Percentiles rank a stretch among this genome's conserved stretches.
These are phyloP conservation scores for Cronartium quercuum DNA, from an alignment of 1,284 basidiomycete species.

Conservation along the genomic window DNA sequence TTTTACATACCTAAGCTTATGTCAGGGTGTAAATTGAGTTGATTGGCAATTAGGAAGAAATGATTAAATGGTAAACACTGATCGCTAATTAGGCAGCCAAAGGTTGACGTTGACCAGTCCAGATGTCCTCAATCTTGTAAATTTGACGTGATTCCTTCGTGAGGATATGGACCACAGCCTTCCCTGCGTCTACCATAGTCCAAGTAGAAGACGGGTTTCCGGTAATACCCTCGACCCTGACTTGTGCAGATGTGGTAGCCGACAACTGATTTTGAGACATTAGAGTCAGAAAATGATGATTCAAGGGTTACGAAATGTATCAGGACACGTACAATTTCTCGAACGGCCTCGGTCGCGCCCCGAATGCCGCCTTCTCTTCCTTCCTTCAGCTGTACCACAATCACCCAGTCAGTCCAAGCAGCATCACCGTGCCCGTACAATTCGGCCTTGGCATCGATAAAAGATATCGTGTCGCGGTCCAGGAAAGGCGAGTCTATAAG, in stretches of 20 bases:
- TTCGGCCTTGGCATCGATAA: conserved; percentile 43
- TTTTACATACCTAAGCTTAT: too few relatives aligned
- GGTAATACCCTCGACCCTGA: conserved; percentile 59
- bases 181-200: conserved; percentile 45
- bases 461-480: conserved; percentile 41
- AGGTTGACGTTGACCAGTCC: conserved; percentile 30
- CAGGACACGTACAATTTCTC: conserved; percentile 43
- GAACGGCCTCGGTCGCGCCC: conserved; percentile 44
- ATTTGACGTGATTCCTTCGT: conserved; percentile 42
- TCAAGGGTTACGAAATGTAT: too few relatives aligned
- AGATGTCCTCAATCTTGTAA: conserved; percentile 44
- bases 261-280: conserved; percentile 41
- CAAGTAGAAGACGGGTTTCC: conserved; percentile 46
- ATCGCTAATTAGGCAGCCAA: too few relatives aligned
- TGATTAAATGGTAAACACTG: too few relatives aligned
- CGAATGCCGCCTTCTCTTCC: conserved; percentile 44
- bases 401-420: conserved; percentile 46
- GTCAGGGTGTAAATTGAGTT: too few relatives aligned
- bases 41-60: too few relatives aligned
- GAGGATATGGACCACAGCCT: conserved; percentile 45
- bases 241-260: conserved; percentile 34
- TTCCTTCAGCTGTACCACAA: conserved; percentile 41
- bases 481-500: conserved; percentile 45
- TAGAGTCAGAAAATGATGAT: conserved; percentile 38
- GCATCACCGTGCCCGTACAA: conserved; percentile 42